Evolutionary conservation across 2,329 filamentous ascomycete genomes (phyloP).

Genomic region (Penicillium sp.): DNA sequence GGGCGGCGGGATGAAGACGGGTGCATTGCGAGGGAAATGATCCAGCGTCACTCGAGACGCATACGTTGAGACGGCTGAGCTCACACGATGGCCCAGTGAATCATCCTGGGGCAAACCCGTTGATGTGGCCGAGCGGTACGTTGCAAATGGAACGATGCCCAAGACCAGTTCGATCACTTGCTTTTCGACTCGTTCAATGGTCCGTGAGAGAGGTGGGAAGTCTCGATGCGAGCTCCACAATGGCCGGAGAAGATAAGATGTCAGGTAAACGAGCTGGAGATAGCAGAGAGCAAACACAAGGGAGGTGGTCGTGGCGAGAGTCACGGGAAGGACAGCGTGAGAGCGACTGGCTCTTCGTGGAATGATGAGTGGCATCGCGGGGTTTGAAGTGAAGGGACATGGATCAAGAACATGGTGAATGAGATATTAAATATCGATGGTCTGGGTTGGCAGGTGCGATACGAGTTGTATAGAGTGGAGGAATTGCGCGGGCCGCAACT

Average conservation of each 20-base stretch:
- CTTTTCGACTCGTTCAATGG: slow-evolving; percentile 22
- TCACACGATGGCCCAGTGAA: not conserved
- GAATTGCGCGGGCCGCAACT: not conserved
- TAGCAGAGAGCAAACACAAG: slow-evolving; percentile 20
- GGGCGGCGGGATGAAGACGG: not conserved
- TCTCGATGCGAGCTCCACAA: slow-evolving; percentile 10
- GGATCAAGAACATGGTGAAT: too few species aligned
- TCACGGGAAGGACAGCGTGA: slow-evolving; percentile 13
- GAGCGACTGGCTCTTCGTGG: slow-evolving; percentile 1
- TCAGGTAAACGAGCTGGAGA: slow-evolving; percentile 24
- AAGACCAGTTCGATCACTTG: slow-evolving; percentile 20
- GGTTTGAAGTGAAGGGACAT: not conserved
- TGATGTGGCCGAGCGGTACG: slow-evolving; percentile 12
- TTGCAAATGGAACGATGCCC: slow-evolving; percentile 14
- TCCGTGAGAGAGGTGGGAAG: slow-evolving; percentile 11
- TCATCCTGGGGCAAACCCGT: not conserved
- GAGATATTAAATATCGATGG: too few species aligned
- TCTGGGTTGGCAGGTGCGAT: too few species aligned
- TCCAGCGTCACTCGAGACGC: too few species aligned
- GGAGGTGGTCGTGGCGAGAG: slow-evolving; percentile 11
- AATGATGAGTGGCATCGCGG: slow-evolving; percentile 6
- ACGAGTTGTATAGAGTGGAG: too few species aligned
- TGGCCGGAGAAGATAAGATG: slow-evolving; percentile 15
- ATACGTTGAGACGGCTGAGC: not conserved
- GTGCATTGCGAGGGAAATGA: not conserved